Conservation (phyloP, 2,329 filamentous ascomycete species). For the Macrophomina tecta region DNA sequence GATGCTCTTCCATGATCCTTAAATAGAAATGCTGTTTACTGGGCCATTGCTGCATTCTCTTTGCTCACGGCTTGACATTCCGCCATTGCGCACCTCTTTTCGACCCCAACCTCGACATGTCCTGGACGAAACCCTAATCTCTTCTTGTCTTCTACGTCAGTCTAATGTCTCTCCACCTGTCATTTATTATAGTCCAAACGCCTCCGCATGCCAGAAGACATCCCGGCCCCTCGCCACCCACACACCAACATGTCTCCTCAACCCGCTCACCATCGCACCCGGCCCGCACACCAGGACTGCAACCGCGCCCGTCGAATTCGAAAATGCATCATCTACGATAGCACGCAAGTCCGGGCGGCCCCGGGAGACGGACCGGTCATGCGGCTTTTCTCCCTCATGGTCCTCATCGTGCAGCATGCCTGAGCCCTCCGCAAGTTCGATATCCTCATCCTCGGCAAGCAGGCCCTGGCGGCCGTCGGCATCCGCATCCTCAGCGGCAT, state of each 20-base stretch:
- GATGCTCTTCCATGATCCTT: too few relatives aligned
- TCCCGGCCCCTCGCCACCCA: conserved; percentile 17
- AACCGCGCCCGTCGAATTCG: conserved; percentile 9
- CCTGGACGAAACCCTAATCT: too few relatives aligned
- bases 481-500: conserved; percentile 33
- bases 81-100: too few relatives aligned
- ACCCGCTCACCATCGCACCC: neutral
- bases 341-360: conserved; percentile 11
- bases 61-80: too few relatives aligned
- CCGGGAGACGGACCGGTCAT: conserved; percentile 18
- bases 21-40: too few relatives aligned
- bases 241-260: conserved; percentile 3
- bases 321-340: conserved; percentile 19
- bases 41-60: too few relatives aligned
- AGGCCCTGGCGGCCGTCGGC: conserved; percentile 19
- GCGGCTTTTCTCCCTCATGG: conserved; percentile 50
- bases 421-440: conserved; percentile 60
- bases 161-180: neutral
- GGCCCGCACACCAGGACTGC: conserved; percentile 25
- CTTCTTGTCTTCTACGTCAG: too few relatives aligned
- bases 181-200: conserved; percentile 16
- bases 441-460: conserved; percentile 16
- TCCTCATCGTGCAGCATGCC: neutral
- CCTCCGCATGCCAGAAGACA: conserved; percentile 26
- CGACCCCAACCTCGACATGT: too few relatives aligned